A percentile compares a stretch with the other conserved stretches of the same genome.
These are phyloP conservation scores for Zea luxurians DNA, from an alignment of 176 grass and related monocot species.

Conservation along the genomic window DNA sequence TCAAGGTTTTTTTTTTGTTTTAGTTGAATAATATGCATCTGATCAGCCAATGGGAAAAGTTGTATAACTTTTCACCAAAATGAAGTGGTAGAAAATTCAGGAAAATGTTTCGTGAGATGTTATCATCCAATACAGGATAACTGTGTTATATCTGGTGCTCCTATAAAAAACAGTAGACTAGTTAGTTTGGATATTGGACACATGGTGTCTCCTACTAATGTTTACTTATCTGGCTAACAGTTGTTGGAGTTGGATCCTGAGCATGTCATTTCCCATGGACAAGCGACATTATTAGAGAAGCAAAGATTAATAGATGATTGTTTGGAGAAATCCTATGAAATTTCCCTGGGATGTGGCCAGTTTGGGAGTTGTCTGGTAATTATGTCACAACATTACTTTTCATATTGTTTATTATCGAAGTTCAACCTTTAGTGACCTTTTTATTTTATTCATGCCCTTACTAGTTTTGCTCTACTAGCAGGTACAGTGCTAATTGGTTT, in stretches of 20 bases:
- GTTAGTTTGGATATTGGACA: neutral
- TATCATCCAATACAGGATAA: constrained; percentile 5
- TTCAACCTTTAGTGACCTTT: neutral
- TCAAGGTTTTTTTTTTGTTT: neutral
- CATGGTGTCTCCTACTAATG: neutral
- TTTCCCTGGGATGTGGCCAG: constrained; percentile 58
- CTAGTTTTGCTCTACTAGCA: neutral
- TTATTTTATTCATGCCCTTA: neutral
- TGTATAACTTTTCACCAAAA: no score
- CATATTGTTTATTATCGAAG: neutral
- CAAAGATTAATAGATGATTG: constrained; percentile 73
- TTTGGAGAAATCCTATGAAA: constrained; percentile 68
- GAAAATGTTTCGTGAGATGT: neutral
- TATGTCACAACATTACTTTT: neutral
- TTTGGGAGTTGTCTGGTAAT: constrained; percentile 91
- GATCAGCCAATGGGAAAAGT: no score
- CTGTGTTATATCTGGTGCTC: no score
- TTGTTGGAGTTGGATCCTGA: constrained; percentile 79
- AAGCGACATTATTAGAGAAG: constrained; percentile 60
- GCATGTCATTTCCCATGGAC: constrained; percentile 56
- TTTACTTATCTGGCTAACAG: constrained; percentile 42
- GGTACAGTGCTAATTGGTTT: neutral
- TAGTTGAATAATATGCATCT: neutral
- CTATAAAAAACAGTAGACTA: neutral
- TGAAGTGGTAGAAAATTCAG: constrained; percentile 6